phyloP scores from a whole-genome alignment of 2,329 filamentous ascomycete species.

The Neofusicoccum sp. region DNA sequence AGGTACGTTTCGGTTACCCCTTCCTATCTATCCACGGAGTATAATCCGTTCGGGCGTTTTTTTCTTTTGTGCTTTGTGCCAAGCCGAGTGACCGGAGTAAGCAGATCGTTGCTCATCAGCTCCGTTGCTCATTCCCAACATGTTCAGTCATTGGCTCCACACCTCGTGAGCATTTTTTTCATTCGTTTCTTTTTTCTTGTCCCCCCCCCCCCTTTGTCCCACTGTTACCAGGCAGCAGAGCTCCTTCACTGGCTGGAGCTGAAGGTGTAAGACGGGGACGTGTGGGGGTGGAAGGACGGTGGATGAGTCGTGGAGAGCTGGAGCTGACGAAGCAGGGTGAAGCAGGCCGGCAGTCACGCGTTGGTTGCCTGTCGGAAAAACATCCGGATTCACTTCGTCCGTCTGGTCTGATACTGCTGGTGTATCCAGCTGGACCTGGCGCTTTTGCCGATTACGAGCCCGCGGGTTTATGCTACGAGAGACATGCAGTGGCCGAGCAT shows the following conservation, averaged over 20 bases:
- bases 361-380: slow-evolving; percentile 6
- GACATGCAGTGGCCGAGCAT: slow-evolving; percentile 1
- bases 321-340: background rate
- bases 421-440: background rate
- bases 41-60: background rate
- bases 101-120: background rate
- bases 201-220: background rate
- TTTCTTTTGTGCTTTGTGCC: background rate
- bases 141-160: background rate
- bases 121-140: background rate
- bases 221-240: background rate
- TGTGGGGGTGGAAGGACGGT: background rate
- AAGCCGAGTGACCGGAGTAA: background rate
- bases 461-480: background rate
- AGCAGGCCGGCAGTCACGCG: background rate
- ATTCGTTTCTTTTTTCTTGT: background rate
- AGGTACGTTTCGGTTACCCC: background rate
- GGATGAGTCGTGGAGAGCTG: no score
- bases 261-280: background rate
- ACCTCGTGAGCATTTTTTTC: background rate
- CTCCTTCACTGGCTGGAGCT: background rate
- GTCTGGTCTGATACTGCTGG: background rate
- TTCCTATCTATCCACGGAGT: background rate
- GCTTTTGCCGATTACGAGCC: slow-evolving; percentile 1
- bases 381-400: background rate